These are phyloP conservation scores for Ampelocalamus luodianensis DNA, from an alignment of 176 grass and related monocot genomes.

Conservation along the genomic window DNA sequence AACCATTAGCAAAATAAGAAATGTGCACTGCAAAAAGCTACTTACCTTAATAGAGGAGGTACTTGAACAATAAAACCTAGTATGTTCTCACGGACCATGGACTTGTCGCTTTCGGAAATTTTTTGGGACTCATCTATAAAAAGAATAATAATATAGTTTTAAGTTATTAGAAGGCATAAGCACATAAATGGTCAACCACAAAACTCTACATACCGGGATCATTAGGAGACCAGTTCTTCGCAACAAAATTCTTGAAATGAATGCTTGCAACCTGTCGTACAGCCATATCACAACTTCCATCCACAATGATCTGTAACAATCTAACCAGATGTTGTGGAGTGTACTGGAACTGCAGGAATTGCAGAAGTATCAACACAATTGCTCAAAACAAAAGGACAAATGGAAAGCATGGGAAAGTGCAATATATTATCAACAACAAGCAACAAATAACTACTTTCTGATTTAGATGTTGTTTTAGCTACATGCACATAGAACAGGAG, in stretches of 20 bases:
- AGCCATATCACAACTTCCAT: constrained; percentile 78
- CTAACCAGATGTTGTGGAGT: constrained; percentile 79
- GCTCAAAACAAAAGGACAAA: constrained; percentile 33
- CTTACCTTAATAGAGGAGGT: constrained; percentile 84
- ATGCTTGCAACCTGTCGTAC: constrained; percentile 93
- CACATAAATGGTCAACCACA: not conserved
- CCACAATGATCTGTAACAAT: constrained; percentile 89
- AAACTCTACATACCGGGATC: constrained; percentile 59
- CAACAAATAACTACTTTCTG: not conserved
- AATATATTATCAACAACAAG: not conserved
- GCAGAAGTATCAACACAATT: constrained; percentile 26
- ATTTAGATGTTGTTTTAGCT: not conserved
- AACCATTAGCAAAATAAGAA: not conserved
- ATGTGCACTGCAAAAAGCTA: not conserved
- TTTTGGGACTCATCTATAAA: constrained; percentile 63
- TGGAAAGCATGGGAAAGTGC: not conserved
- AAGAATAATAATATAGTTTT: constrained; percentile 38
- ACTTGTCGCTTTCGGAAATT: constrained; percentile 80
- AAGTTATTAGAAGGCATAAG: constrained; percentile 19
- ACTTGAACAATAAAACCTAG: constrained; percentile 92
- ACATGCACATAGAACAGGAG: not conserved
- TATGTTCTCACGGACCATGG: constrained; percentile 80
- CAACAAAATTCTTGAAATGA: constrained; percentile 97
- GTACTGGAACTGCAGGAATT: constrained; percentile 76
- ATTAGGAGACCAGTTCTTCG: constrained; percentile 90